Percentiles rank a stretch among this genome's conserved stretches.
phyloP scores from a whole-genome alignment of 305 asterid genomes.

The Fraxinus floribunda region DNA sequence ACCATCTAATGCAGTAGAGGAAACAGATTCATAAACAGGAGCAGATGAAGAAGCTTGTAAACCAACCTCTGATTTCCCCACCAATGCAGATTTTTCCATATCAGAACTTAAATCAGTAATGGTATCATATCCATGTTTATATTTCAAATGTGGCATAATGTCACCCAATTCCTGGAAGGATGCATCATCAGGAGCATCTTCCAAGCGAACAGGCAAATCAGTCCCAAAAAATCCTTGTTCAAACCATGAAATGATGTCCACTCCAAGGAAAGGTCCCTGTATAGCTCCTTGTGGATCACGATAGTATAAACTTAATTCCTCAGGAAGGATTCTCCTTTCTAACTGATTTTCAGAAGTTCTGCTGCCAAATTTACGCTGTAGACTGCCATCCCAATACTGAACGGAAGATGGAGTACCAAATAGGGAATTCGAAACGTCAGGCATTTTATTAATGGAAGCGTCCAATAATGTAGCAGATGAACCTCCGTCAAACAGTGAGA shows the following conservation, averaged over 20 bases:
- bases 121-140: conserved; percentile 39
- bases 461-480: conserved; percentile 36
- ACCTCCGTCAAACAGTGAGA: conserved; percentile 36
- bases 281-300: conserved; percentile 95
- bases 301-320: conserved; percentile 84
- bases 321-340: conserved; percentile 57
- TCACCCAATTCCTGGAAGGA: conserved; percentile 81
- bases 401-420: conserved; percentile 43
- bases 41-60: conserved; percentile 38
- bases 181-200: conserved; percentile 75
- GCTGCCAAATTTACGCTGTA: conserved; percentile 38
- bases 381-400: conserved; percentile 50
- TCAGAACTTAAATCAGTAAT: conserved; percentile 36
- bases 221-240: conserved; percentile 96
- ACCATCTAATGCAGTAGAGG: conserved; percentile 41
- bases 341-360: conserved; percentile 42
- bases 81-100: conserved; percentile 48
- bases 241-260: conserved; percentile 92
- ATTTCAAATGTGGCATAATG: conserved; percentile 83
- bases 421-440: conserved; percentile 43
- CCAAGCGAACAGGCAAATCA: conserved; percentile 89
- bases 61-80: conserved; percentile 44
- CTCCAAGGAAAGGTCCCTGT: conserved; percentile 98
- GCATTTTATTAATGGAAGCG: conserved; percentile 33
- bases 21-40: conserved; percentile 44